Conservation (phyloP, 2,329 filamentous ascomycete species). For the Rugonectria rugulosa region DNA sequence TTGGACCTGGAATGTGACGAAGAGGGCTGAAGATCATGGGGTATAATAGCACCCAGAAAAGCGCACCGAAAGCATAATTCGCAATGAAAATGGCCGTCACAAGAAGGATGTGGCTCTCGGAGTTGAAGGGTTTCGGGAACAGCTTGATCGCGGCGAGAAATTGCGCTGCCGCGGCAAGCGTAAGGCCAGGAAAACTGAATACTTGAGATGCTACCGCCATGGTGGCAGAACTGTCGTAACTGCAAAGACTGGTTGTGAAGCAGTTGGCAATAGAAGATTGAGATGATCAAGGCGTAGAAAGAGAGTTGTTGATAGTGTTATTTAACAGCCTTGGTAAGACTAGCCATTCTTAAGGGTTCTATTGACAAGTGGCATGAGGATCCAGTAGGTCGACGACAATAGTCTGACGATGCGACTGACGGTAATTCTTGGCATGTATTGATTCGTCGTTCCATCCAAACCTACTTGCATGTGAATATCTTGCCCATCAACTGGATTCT, state of each 20-base stretch:
- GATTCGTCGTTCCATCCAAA: no score
- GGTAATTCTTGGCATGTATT: background rate
- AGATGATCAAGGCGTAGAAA: no score
- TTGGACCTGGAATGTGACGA: conserved; percentile 31
- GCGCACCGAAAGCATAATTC: conserved; percentile 31
- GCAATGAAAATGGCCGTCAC: conserved; percentile 16
- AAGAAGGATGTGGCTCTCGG: conserved; percentile 23
- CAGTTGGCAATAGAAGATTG: background rate
- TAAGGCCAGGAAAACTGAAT: conserved; percentile 24
- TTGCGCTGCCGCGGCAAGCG: conserved; percentile 33
- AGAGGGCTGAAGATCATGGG: conserved; percentile 34
- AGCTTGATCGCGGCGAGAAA: conserved; percentile 39
- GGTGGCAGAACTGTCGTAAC: no score
- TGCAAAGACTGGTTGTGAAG: no score
- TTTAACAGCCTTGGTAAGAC: no score
- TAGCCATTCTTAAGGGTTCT: no score
- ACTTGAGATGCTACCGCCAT: conserved; percentile 28
- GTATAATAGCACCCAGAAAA: conserved; percentile 31
- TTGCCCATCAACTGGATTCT: no score
- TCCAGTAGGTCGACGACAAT: no score
- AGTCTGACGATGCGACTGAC: no score
- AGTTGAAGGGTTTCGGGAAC: conserved; percentile 29
- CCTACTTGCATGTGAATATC: no score
- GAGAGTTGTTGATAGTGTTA: no score
- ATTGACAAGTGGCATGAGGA: no score